Base-by-base conservation (phyloP, 192 early-diverging fungal genomes). In the Backusella morwellensis region DNA sequence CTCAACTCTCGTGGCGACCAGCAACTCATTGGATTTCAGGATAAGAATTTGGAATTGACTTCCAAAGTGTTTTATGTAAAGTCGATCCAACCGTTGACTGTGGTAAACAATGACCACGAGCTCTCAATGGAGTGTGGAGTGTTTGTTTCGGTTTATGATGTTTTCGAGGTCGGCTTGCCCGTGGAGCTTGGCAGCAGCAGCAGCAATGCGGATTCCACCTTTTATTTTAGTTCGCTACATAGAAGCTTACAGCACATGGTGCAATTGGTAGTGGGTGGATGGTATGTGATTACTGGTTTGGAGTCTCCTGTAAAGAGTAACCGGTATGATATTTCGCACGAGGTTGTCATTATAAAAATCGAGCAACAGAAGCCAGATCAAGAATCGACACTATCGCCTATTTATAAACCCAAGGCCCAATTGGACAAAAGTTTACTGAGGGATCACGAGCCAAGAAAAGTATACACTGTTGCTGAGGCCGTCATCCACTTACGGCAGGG, bases 191-290 rank as follows among this genome's bases (percentile, higher is more conserved):
- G 14, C 12, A 63, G 2, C n/a, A 26, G 26, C 11, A 63, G 7
- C 11, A 12, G 11, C 1, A 26, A 8, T 9, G 4, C 1, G 1
- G 23, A 63, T n/a, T 3, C 56, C 12, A 12, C 26, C 2, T 63
- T 63, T 63, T 23, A 12, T 2, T 63, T 63, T 29, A 63, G 56
- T 29, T 63, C 56, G 11, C 23, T 14, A 23, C 56, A 63, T 63
- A 63, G 56, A 63, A 63, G 56, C 56, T 63, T 63, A 63, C 56
- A 63, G 23, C 56, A 63, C 1, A 63, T 63, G 56, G 56, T 63
- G 12, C 56, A 63, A 1, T 29, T 63, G 26, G 26, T 12, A 12
- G 26, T 63, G 23, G 56, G 56, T 63, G 9, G 23, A 0, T 63
- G 56, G 56, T 63, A 63, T 63, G 56, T 63, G 1, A 63, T 63